Base-by-base conservation (phyloP, 352 stramenopile genomes). In the Globisporangium apiculatum region DNA sequence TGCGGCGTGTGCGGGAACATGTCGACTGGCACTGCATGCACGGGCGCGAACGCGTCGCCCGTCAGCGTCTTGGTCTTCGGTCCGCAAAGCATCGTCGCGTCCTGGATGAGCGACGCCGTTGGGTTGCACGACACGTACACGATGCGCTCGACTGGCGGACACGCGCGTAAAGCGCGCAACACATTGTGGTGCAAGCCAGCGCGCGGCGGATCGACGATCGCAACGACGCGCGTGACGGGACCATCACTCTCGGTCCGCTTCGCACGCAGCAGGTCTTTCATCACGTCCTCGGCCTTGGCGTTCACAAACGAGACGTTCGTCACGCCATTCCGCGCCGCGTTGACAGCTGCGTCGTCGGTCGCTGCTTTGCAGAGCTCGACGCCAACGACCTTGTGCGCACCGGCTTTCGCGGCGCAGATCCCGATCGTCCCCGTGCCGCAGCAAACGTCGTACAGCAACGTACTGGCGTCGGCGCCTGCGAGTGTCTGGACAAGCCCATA, bases 111-210 rank as follows among this genome's bases (percentile, higher is more conserved):
- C 51, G 91, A 97, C 43, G 90, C 94, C 2, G 93, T 98, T 15
- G 97, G 97, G 76, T 99, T 99, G 79, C 97, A 99, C 41, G 90
- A 98, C 51, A 99, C 96, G 68, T 99, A 99, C 18, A 99, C 84
- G 58, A 98, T 87, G 53, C 87, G 77, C 60, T 94, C 79, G 37
- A 98, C 86, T 0, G 78, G 78, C 1, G 72, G 74, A 48, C 79
- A 97, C 31, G 72, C 72, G 51, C 91, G 88, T 18, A 98, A 67
- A 36, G 91, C 84, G 31, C 86, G 79, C 7, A 98, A 65, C 52
- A 97, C 92, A 51, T 96, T 80, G 55, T 89, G 76, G 68, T 99
- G 96, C 7, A 99, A 78, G 12, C 97, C 97, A 41, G 92, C 93
- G 59, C 97, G 85, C 6, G 97, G 96, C 1, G 97, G 97, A 68